phyloP scores from a whole-genome alignment of 164 flowering plant species.

The Vitis rupestris region DNA sequence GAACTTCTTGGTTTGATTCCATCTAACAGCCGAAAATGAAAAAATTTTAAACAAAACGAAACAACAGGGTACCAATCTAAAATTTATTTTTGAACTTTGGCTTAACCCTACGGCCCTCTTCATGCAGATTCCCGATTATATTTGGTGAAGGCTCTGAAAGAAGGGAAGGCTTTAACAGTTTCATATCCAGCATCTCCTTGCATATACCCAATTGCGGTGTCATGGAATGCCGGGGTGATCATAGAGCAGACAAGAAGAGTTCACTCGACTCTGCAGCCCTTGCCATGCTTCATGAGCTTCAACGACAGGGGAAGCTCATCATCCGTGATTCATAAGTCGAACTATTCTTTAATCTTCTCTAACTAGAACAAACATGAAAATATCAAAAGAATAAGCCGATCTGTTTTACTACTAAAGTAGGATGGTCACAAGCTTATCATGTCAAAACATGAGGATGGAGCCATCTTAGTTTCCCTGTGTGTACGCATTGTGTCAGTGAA shows the following conservation, averaged over 20 bases:
- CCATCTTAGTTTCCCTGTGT: too few relatives aligned
- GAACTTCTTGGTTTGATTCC: neutral
- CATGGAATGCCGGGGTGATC: constrained; percentile 57
- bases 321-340: constrained; percentile 20
- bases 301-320: constrained; percentile 42
- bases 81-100: neutral
- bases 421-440: too few relatives aligned
- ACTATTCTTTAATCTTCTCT: too few relatives aligned
- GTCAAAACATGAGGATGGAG: too few relatives aligned
- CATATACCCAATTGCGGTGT: constrained; percentile 52
- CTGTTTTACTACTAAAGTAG: too few relatives aligned
- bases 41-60: too few relatives aligned
- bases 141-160: constrained; percentile 46
- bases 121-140: constrained; percentile 41
- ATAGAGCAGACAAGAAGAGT: constrained; percentile 76
- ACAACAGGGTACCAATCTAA: neutral
- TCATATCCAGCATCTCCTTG: constrained; percentile 51
- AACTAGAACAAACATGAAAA: too few relatives aligned
- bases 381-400: too few relatives aligned
- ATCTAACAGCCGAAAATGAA: too few relatives aligned
- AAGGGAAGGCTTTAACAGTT: constrained; percentile 44
- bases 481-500: too few relatives aligned
- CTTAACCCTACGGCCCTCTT: neutral
- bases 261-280: constrained; percentile 84
- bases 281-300: constrained; percentile 56